Percentiles rank a stretch among this genome's conserved stretches.
Conservation (phyloP, 2,329 filamentous ascomycete species). For the Eurotiales sp. region DNA sequence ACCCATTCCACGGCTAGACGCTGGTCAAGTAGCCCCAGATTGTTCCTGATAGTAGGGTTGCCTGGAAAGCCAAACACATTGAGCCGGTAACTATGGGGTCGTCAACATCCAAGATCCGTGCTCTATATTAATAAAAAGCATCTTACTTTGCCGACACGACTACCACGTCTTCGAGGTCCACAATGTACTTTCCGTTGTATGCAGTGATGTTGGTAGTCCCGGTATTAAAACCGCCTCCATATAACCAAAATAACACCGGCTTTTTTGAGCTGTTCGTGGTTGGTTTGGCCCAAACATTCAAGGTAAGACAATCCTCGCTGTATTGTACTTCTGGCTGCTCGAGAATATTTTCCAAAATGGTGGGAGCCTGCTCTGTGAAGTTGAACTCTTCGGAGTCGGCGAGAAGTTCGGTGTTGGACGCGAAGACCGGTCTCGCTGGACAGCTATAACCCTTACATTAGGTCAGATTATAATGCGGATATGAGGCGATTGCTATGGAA, state of each 20-base stretch:
- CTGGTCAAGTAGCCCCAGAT: constrained; percentile 70
- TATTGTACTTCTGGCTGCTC: constrained; percentile 5
- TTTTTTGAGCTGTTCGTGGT: constrained; percentile 46
- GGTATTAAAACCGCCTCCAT: constrained; percentile 52
- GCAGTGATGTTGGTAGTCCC: constrained; percentile 5
- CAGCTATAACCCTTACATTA: constrained; percentile 5
- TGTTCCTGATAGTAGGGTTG: constrained; percentile 32
- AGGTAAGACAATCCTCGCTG: constrained; percentile 10
- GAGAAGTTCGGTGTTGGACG: neutral
- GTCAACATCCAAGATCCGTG: neutral
- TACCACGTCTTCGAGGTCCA: constrained; percentile 5
- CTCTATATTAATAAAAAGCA: neutral
- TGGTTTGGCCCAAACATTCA: constrained; percentile 1
- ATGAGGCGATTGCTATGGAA: neutral
- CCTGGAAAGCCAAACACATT: constrained; percentile 10
- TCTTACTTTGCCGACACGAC: constrained; percentile 8
- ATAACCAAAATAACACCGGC: constrained; percentile 69
- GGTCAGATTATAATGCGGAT: neutral
- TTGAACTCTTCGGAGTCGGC: neutral
- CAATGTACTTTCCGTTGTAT: constrained; percentile 6
- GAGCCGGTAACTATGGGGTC: neutral
- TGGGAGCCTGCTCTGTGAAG: constrained; percentile 4
- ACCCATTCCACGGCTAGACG: constrained; percentile 71
- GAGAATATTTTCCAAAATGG: neutral
- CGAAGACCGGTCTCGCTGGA: constrained; percentile 1